phyloP scores from a whole-genome alignment of 345 rosid genomes.

The Draba incana region DNA sequence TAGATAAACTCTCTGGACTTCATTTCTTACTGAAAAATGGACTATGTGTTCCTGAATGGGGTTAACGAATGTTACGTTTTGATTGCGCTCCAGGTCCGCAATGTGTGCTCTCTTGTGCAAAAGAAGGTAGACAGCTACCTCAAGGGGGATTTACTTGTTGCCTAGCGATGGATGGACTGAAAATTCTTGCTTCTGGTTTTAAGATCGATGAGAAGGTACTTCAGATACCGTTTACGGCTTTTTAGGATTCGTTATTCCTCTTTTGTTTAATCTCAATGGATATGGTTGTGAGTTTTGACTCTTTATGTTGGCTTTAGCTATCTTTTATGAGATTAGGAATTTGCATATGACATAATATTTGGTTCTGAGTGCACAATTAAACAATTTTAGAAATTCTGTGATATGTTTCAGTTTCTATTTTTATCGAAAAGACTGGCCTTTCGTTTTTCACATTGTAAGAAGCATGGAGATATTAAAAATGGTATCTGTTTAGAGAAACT shows the following conservation, averaged over 20 bases:
- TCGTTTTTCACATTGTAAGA: conserved; percentile 3
- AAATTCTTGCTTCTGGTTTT: conserved; percentile 90
- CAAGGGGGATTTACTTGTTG: conserved; percentile 83
- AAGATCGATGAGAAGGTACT: conserved; percentile 80
- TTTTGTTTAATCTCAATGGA: background rate
- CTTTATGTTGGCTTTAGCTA: background rate
- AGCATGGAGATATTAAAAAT: conserved; percentile 12
- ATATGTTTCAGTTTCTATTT: background rate
- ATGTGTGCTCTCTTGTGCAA: conserved; percentile 86
- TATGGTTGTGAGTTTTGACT: conserved; percentile 4
- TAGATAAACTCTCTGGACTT: too few relatives aligned
- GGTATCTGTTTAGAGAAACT: background rate
- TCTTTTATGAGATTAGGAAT: background rate
- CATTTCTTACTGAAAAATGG: too few relatives aligned
- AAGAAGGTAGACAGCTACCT: conserved; percentile 76
- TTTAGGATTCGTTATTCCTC: background rate
- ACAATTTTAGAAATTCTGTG: background rate
- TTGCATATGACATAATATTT: conserved; percentile 3
- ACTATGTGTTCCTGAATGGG: background rate
- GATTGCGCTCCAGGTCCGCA: conserved; percentile 70
- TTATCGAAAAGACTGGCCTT: background rate
- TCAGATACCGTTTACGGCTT: background rate
- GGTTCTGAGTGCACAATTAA: background rate
- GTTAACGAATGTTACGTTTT: background rate
- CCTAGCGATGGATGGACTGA: conserved; percentile 91